Conservation (phyloP, 1,284 basidiomycete species). For the Cryptococcus sp. region DNA sequence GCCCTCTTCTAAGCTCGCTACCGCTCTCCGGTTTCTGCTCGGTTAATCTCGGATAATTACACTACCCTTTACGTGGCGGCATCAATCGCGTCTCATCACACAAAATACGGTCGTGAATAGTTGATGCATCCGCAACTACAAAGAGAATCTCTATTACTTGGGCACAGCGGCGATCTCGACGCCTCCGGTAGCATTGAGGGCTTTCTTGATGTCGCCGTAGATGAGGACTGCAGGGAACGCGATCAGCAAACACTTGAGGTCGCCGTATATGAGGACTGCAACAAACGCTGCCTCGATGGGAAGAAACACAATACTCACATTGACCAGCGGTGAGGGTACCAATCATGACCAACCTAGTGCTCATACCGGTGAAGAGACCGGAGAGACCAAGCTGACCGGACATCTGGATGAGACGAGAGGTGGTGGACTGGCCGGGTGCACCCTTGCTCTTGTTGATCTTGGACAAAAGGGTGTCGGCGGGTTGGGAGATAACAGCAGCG, state of each 20-base stretch:
- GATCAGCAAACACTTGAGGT: slow-evolving; percentile 53
- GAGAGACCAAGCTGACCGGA: slow-evolving; percentile 55
- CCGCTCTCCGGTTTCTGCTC: too few relatives aligned
- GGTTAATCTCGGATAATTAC: too few relatives aligned
- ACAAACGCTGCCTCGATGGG: slow-evolving; percentile 25
- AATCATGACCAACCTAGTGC: slow-evolving; percentile 55
- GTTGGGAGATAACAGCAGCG: slow-evolving; percentile 63
- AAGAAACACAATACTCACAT: slow-evolving; percentile 38
- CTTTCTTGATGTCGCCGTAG: slow-evolving; percentile 57
- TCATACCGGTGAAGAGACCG: slow-evolving; percentile 59
- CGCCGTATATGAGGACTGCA: slow-evolving; percentile 55
- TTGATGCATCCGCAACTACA: slow-evolving; percentile 1
- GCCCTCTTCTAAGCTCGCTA: too few relatives aligned
- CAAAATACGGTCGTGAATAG: background rate
- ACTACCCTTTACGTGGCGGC: too few relatives aligned
- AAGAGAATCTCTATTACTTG: slow-evolving; percentile 31
- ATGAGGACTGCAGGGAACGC: slow-evolving; percentile 50
- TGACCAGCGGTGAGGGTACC: slow-evolving; percentile 61
- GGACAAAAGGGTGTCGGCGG: slow-evolving; percentile 59
- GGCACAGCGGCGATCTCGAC: slow-evolving; percentile 51
- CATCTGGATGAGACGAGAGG: slow-evolving; percentile 57
- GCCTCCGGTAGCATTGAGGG: slow-evolving; percentile 56
- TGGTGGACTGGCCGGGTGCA: slow-evolving; percentile 57
- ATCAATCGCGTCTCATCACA: too few relatives aligned
- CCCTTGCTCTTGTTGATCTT: slow-evolving; percentile 65